Percentiles rank a stretch among this genome's conserved stretches.
These are phyloP conservation scores for Pinus albicaulis DNA, from an alignment of 75 land plant species.

Conservation along the genomic window DNA sequence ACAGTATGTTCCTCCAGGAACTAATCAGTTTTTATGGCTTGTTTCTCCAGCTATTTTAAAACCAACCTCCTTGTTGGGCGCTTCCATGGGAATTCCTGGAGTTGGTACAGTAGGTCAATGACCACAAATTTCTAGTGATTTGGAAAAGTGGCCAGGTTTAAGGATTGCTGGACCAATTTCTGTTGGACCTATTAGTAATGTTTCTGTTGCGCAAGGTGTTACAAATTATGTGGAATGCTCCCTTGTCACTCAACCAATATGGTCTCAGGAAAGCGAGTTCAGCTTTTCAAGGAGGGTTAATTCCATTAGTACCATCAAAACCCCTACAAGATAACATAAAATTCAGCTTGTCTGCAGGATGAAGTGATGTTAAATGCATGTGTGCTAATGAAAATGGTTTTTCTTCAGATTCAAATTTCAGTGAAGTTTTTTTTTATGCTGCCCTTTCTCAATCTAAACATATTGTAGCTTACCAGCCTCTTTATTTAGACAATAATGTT, in stretches of 20 bases:
- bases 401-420: conserved; percentile 31
- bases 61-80: not conserved
- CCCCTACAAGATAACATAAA: conserved; percentile 5
- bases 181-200: conserved; percentile 3
- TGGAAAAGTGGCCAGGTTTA: conserved; percentile 36
- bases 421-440: conserved; percentile 61
- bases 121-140: conserved; percentile 13
- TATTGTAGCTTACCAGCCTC: not conserved
- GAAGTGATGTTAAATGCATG: conserved; percentile 17
- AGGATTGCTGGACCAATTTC: conserved; percentile 6
- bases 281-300: not conserved
- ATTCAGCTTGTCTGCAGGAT: conserved; percentile 9
- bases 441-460: conserved; percentile 24
- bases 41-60: conserved; percentile 10
- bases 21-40: conserved; percentile 27
- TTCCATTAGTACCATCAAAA: conserved; percentile 5
- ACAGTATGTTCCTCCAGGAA: conserved; percentile 19
- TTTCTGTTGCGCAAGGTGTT: conserved; percentile 13
- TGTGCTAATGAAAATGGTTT: conserved; percentile 32
- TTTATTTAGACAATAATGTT: conserved; percentile 7
- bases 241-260: conserved; percentile 3
- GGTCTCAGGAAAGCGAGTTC: conserved; percentile 1
- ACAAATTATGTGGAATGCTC: conserved; percentile 19
- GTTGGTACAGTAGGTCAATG: conserved; percentile 18
- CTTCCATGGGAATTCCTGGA: conserved; percentile 24